Evolutionary conservation across 116 monocot species (phyloP).

Genomic region (Iris pallida): DNA sequence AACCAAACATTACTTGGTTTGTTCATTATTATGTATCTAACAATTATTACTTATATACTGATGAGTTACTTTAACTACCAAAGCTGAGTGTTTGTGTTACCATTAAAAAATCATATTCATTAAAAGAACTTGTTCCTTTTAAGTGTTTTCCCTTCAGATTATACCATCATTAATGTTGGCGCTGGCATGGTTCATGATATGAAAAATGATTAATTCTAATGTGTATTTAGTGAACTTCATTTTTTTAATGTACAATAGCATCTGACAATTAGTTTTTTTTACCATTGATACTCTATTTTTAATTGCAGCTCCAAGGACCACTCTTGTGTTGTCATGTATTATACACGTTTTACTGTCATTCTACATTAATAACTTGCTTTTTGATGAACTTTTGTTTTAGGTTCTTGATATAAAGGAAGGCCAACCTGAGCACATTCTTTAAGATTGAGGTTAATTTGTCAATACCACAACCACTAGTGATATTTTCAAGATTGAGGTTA

Average conservation of each 20-base stretch:
- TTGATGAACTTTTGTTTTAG: slow-evolving; percentile 17
- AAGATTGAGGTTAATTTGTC: no score
- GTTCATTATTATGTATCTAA: neutral
- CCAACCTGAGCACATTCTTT: slow-evolving; percentile 37
- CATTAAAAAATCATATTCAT: neutral
- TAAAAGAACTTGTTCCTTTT: neutral
- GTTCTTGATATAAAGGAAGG: slow-evolving; percentile 56
- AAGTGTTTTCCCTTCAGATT: no score
- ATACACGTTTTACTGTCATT: neutral
- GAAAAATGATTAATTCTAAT: no score
- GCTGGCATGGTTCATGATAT: no score
- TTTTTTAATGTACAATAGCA: neutral
- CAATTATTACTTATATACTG: no score
- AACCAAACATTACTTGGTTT: neutral
- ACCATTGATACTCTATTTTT: neutral
- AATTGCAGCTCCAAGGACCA: neutral
- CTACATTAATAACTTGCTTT: neutral
- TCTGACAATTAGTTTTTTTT: neutral
- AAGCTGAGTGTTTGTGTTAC: neutral
- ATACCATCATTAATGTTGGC: no score
- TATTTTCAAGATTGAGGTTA: no score
- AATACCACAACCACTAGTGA: no score
- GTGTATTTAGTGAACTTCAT: neutral
- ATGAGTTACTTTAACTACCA: neutral
- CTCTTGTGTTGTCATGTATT: neutral